phyloP scores from a whole-genome alignment of 2,329 filamentous ascomycete species.

The Aspergillus oerlinghausenensis region DNA sequence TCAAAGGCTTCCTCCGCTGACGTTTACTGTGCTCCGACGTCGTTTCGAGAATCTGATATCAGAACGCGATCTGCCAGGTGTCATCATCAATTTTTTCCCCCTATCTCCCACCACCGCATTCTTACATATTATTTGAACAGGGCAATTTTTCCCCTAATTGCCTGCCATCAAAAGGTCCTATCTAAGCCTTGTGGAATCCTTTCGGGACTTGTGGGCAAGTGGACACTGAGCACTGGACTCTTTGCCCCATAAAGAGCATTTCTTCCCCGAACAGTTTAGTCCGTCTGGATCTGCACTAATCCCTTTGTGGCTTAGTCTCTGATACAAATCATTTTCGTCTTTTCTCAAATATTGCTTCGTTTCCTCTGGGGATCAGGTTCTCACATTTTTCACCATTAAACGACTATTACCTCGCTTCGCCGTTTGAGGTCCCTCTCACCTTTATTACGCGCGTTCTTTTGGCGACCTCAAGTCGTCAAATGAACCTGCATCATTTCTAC shows the following conservation, averaged over 20 bases:
- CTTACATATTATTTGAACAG: neutral
- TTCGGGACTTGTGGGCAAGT: neutral
- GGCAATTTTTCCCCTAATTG: neutral
- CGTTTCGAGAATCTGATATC: neutral
- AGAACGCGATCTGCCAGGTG: neutral
- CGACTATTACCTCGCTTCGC: neutral
- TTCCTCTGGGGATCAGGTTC: neutral
- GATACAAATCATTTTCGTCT: conserved; percentile 13
- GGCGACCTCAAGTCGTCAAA: conserved; percentile 85
- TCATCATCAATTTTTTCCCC: neutral
- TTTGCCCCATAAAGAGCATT: neutral
- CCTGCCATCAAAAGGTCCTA: neutral
- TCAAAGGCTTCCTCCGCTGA: neutral
- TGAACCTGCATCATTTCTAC: conserved; percentile 84
- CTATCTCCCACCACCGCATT: neutral
- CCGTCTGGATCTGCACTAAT: conserved; percentile 12
- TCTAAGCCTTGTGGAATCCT: neutral
- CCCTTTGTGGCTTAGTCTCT: conserved; percentile 6
- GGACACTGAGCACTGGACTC: neutral
- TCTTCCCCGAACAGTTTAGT: neutral
- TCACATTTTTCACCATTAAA: neutral
- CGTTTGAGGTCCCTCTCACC: conserved; percentile 3
- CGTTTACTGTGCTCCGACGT: neutral
- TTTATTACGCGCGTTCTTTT: conserved; percentile 72
- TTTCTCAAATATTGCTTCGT: conserved; percentile 14